A percentile compares a stretch with the other conserved stretches of the same genome.
Evolutionary conservation across 1,139 yeast species (phyloP).

Genomic region (Protomyces inundatus): DNA sequence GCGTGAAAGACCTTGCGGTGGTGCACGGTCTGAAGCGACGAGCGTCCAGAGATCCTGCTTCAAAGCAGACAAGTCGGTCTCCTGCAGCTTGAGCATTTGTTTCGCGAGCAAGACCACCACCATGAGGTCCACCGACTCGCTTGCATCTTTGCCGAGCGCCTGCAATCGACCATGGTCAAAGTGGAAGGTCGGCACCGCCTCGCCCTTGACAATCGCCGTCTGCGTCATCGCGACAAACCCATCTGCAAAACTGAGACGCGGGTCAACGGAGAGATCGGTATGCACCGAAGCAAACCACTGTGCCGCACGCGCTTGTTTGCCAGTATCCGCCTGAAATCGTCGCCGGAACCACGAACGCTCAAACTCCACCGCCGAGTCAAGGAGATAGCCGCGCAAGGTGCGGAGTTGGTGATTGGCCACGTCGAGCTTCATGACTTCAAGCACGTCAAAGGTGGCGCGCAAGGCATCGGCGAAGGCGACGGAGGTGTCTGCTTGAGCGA

Average conservation of each 20-base stretch:
- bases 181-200: slow-evolving; percentile 4
- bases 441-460: slow-evolving; percentile 69
- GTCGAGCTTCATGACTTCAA: slow-evolving; percentile 90
- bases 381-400: slow-evolving; percentile 72
- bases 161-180: slow-evolving; percentile 15
- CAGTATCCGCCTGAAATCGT: neutral
- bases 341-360: slow-evolving; percentile 57
- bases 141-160: slow-evolving; percentile 10
- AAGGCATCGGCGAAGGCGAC: slow-evolving; percentile 64
- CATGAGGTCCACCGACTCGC: slow-evolving; percentile 1
- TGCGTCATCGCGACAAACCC: slow-evolving; percentile 1
- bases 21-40: neutral
- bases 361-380: slow-evolving; percentile 86
- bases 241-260: neutral
- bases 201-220: neutral
- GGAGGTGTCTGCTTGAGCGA: slow-evolving; percentile 43
- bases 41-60: slow-evolving; percentile 11
- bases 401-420: slow-evolving; percentile 93
- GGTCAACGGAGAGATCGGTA: neutral
- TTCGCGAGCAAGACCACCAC: slow-evolving; percentile 2
- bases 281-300: neutral
- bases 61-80: neutral
- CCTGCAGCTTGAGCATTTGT: slow-evolving; percentile 3
- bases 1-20: neutral
- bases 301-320: neutral